phyloP scores from a whole-genome alignment of 306 rosid genomes.

The Castanopsis chinensis region DNA sequence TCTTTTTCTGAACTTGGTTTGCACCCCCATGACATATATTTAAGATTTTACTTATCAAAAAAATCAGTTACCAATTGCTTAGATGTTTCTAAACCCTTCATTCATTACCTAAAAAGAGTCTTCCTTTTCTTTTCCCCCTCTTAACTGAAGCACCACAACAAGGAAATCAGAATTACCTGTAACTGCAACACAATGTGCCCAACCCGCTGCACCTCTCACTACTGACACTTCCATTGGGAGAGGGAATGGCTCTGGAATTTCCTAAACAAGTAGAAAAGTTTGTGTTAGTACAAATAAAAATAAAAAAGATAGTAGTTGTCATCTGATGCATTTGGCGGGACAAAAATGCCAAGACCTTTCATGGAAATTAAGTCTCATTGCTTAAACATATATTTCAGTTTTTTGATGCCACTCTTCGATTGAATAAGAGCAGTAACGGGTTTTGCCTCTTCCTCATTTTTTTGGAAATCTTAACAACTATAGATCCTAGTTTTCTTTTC shows the following conservation, averaged over 20 bases:
- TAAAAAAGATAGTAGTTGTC: neutral
- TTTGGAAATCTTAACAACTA: too few relatives aligned
- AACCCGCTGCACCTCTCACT: slow-evolving; percentile 78
- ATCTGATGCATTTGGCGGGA: too few relatives aligned
- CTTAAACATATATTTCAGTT: too few relatives aligned
- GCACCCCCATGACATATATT: slow-evolving; percentile 1
- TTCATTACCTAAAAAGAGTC: too few relatives aligned
- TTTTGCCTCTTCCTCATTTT: too few relatives aligned
- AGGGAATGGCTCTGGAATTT: slow-evolving; percentile 89
- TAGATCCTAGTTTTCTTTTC: too few relatives aligned
- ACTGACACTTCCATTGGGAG: slow-evolving; percentile 71
- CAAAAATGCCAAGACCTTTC: too few relatives aligned
- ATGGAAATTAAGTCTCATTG: too few relatives aligned
- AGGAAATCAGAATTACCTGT: slow-evolving; percentile 62
- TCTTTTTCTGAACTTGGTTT: slow-evolving; percentile 11
- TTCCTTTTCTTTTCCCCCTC: neutral
- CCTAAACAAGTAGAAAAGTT: slow-evolving; percentile 49
- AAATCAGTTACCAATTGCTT: neutral
- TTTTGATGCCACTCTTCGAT: too few relatives aligned
- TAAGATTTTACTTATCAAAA: neutral
- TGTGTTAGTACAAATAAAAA: slow-evolving; percentile 16
- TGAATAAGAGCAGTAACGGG: neutral
- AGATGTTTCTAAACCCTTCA: neutral
- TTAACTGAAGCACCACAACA: neutral
- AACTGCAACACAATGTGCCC: slow-evolving; percentile 93